Evolutionary conservation across 352 stramenopile species (phyloP), one percentile per base, ranked within the genome.

Genomic region (Phytophthora lateralis): DNA sequence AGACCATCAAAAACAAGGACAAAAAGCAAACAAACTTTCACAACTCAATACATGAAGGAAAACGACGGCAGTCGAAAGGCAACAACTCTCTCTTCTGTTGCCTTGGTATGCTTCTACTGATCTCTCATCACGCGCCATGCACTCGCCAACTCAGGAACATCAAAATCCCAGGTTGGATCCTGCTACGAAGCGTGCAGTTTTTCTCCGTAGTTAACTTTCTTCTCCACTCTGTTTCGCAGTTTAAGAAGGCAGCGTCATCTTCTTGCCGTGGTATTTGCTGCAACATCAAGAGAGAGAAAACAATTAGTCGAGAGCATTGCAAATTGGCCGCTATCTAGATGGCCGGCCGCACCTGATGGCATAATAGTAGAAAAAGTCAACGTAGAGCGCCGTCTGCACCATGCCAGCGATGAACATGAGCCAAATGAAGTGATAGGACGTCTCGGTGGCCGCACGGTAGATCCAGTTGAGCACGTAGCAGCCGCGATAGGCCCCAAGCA

Each of bases 301-400:
- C n/a, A 26, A 26, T 12, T 20, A 21, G 18, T 61, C 24, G 39
- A 47, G 11, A 39, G 35, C 8, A 54, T n/a, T 34, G 6, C 35
- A 42, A 42, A 21, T n/a, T 21, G n/a, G 14, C 21, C 35, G 14
- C 35, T 26, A 46, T 6, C 6, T 42, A 10, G 6, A 17, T 34
- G 30, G 12, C 10, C 69, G 51, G 12, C 10, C 69, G 53, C 60
- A 96, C 87, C 87, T 96, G 54, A 96, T 91, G 47, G 97, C 78
- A 73, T 99, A 99, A 85, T 99, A 99, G 88, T 99, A 99, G 84
- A 99, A 99, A 62, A 99, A 99, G 78, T 99, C 98, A 21, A 97
- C 95, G 83, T 99, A 99, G 32, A 99, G 85, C 43, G 94, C 82
- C 2, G 98, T 99, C 80, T 99, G 98, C 56, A 99, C 88, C 60